phyloP scores from a whole-genome alignment of 1,139 yeast species.

The Debaryomyces psychrophilus region DNA sequence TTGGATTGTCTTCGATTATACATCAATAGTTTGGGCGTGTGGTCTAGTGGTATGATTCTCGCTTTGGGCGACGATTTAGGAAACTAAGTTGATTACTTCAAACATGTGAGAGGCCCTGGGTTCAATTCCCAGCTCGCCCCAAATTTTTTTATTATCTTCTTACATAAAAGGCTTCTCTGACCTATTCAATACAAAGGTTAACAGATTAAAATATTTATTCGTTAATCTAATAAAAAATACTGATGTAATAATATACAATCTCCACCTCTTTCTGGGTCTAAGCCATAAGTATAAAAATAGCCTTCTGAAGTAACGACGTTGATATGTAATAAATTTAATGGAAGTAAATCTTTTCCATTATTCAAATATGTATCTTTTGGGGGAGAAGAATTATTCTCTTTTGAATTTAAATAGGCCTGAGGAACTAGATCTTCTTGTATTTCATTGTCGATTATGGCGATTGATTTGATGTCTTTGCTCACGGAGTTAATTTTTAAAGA shows the following conservation, averaged over 20 bases:
- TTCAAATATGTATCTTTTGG: slow-evolving; percentile 17
- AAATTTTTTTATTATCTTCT: slow-evolving; percentile 16
- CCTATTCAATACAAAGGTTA: background rate
- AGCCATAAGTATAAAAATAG: slow-evolving; percentile 76
- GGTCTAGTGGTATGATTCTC: slow-evolving; percentile 25
- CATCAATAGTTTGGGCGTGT: slow-evolving; percentile 17
- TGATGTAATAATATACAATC: slow-evolving; percentile 84
- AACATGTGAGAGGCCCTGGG: slow-evolving; percentile 24
- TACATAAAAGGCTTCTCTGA: background rate
- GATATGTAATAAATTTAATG: slow-evolving; percentile 60
- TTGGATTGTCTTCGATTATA: background rate
- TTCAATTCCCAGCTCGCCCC: slow-evolving; percentile 25
- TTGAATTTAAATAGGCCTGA: slow-evolving; percentile 30
- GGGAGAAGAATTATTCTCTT: slow-evolving; percentile 19
- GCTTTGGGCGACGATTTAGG: slow-evolving; percentile 19
- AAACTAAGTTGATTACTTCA: slow-evolving; percentile 16
- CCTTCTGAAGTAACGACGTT: slow-evolving; percentile 90
- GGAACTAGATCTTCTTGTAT: slow-evolving; percentile 44
- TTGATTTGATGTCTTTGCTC: slow-evolving; percentile 61
- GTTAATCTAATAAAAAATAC: slow-evolving; percentile 48
- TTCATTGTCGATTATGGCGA: slow-evolving; percentile 58
- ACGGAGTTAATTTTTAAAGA: slow-evolving; percentile 78
- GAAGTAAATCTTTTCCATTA: slow-evolving; percentile 36
- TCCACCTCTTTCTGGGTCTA: slow-evolving; percentile 90
- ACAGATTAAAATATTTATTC: background rate